Evolutionary conservation across 192 early-diverging fungal genomes (phyloP).

Genomic region (Gryganskiella cystojenkinii): DNA sequence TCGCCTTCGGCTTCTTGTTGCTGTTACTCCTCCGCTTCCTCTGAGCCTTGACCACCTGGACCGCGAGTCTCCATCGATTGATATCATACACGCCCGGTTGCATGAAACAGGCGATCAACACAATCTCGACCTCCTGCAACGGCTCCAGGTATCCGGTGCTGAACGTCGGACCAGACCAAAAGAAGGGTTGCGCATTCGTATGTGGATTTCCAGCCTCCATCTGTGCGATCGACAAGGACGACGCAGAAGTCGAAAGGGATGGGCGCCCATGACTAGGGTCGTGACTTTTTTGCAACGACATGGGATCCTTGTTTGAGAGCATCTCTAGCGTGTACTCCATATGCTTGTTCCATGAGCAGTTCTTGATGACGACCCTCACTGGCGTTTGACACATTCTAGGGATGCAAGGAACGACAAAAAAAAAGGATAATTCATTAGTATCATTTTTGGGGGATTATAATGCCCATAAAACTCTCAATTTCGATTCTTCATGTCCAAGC

Average conservation of each 20-base stretch:
- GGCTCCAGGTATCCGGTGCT: constrained; percentile 67
- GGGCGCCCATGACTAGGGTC: constrained; percentile 9
- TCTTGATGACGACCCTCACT: constrained; percentile 67
- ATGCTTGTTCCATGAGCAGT: constrained; percentile 77
- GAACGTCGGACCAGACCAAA: constrained; percentile 73
- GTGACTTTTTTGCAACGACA: constrained; percentile 20
- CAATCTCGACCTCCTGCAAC: constrained; percentile 57
- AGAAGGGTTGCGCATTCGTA: constrained; percentile 54
- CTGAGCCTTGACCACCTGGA: constrained; percentile 52
- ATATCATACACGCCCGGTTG: constrained; percentile 77
- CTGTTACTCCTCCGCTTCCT: constrained; percentile 8
- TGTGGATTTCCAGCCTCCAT: constrained; percentile 32
- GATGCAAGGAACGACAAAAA: not conserved
- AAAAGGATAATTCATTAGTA: not conserved
- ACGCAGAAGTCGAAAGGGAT: constrained; percentile 10
- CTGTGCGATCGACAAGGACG: constrained; percentile 1
- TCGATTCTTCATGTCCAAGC: too few species aligned
- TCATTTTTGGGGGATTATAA: not conserved
- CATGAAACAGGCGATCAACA: constrained; percentile 66
- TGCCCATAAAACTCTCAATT: not conserved
- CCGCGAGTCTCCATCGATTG: constrained; percentile 76
- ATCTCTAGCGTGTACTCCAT: constrained; percentile 69
- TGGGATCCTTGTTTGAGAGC: constrained; percentile 50
- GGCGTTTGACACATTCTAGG: constrained; percentile 68
- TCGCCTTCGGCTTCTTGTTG: not conserved